Percentiles rank a stretch among this genome's conserved stretches.
Conservation (phyloP, 306 rosid genomes). For the Datisca glomerata region DNA sequence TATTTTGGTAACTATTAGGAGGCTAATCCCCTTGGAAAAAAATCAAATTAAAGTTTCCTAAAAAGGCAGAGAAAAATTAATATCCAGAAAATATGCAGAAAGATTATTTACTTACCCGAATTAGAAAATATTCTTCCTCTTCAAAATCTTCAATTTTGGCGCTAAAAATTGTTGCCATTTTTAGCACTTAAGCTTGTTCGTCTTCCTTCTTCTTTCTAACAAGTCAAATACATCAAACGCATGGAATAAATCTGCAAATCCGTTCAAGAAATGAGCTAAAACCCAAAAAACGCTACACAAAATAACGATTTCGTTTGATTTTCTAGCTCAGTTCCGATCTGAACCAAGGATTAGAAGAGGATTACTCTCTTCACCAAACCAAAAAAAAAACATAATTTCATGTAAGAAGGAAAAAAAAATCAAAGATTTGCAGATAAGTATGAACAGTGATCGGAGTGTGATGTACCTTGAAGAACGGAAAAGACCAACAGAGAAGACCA, state of each 20-base stretch:
- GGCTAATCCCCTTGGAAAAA: too few species aligned
- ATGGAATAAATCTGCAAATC: constrained; percentile 4
- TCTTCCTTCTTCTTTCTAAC: constrained; percentile 2
- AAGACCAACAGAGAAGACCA: too few species aligned
- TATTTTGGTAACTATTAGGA: background rate
- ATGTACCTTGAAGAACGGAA: constrained; percentile 8
- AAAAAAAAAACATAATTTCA: constrained; percentile 6
- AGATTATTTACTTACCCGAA: constrained; percentile 4
- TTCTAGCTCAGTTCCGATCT: too few species aligned
- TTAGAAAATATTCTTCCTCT: constrained; percentile 1
- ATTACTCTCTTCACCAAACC: too few species aligned
- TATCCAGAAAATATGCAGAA: background rate
- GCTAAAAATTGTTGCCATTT: constrained; percentile 12
- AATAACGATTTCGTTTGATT: too few species aligned
- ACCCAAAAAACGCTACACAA: too few species aligned
- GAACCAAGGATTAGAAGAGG: too few species aligned
- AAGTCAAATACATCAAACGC: background rate
- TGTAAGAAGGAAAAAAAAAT: background rate
- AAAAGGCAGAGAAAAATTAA: background rate
- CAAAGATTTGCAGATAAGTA: constrained; percentile 6
- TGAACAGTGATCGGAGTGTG: constrained; percentile 5
- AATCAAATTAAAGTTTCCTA: too few species aligned
- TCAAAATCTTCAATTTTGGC: constrained; percentile 4
- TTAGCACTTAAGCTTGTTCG: background rate
- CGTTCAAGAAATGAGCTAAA: too few species aligned